Evolutionary conservation across 2,329 filamentous ascomycete genomes (phyloP), one percentile per base, ranked within the genome.

Genomic region (Phialophora verrucosa): DNA sequence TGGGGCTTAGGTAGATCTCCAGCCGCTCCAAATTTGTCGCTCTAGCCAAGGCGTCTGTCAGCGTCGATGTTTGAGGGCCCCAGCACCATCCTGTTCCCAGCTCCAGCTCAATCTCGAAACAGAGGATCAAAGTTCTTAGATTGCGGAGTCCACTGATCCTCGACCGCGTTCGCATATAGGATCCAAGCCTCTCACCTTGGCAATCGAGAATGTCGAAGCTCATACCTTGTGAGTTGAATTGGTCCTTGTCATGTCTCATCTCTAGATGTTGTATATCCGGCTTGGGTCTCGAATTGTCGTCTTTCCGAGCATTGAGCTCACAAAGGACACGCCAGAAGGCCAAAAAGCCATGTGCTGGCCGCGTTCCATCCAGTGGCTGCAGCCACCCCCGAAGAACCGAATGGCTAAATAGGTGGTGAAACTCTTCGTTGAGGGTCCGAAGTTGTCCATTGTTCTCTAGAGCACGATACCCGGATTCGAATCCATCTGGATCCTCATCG

Each of bases 341-440:
- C 31, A 67, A 25, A 32, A 67, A 67, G 17, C 65, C 65, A 35
- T 64, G 65, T n/a, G 54, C 56, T 17, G 65, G 65, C 56, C 61
- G 61, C 32, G 12, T 4, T 11, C 8, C 11, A 1, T 25, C 12
- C n/a, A 47, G 31, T 7, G 17, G 20, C 14, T 51, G 38, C 31
- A 64, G 31, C 12, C 17, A 38, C 1, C 25, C 31, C 3, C 57
- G 51, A n/a, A 67, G 8, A n/a, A 8, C 44, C 11, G 57, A 31
- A 25, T 67, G 49, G 11, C 11, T 23, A n/a, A 67, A 14, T 2
- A 62, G 65, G 6, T 64, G 59, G 25, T 51, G 6, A 42, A 42
- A 17, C 5, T 42, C 35, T 11, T 61, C 12, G 1, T 42, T 32
- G n/a, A 64, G 35, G 10, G 4, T 14, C 8, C 44, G 25, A 10